Base-by-base conservation (phyloP, 495 filamentous ascomycete genomes). In the Umbilicaria muhlenbergii region DNA sequence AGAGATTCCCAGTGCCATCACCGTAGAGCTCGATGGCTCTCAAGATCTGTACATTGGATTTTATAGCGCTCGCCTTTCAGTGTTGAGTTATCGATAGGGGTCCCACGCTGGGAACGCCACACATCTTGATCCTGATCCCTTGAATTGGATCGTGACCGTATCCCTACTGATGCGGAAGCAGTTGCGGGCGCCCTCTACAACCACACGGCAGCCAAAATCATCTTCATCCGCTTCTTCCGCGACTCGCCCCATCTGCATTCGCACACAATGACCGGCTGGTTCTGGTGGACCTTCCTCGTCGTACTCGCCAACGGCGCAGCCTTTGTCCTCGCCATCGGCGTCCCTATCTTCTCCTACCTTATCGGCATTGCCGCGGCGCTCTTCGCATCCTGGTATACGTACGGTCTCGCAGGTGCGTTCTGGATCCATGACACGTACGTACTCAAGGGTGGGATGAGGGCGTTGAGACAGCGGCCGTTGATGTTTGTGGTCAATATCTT, bases 141-240 rank as follows among this genome's bases (percentile, higher is more conserved):
- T 24, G 3, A 6, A 6, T 24, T 24, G 0, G 8, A 28, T 28
- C 8, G 24, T 28, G 8, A 28, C 8, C 24, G 24, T 28, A 28
- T 28, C 24, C 8, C 24, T 6, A 8, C 24, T 28, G 24, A 28
- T 6, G 21, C 24, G 8, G 6, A 28, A 28, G 3, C 6, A 28
- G 24, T 28, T 5, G 24, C 24, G 24, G 24, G 78, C 43, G 80
- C 86, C 35, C 78, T 86, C 56, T 78, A 82, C 60, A 80, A 72
- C 58, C 68, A 72, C 45, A 61, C 70, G 33, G 67, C 69, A 14
- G 51, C 52, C 38, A 80, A 79, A 45, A 81, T 79, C 52, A 64
- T 86, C 48, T 79, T 78, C 50, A 63, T 74, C n/a, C 70, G 77
- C 21, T 46, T 78, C n/a, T 77, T 74, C 54, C 63, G 58, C 36